These are phyloP conservation scores for Agrocybe chaxingu DNA, from an alignment of 768 basidiomycete genomes.

Conservation along the genomic window DNA sequence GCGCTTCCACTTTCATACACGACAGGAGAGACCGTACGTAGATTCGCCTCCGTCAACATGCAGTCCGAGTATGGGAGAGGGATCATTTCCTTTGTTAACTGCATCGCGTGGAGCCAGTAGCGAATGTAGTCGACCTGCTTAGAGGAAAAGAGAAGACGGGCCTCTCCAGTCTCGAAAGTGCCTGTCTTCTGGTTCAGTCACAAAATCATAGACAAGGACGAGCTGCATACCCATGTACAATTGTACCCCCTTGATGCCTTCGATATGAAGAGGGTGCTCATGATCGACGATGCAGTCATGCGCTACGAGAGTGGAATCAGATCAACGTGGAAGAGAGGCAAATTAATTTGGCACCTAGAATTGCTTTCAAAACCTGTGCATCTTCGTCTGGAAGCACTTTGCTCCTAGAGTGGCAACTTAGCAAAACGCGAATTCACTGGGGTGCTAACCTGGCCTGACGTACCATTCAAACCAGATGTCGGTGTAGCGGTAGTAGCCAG, in stretches of 20 bases:
- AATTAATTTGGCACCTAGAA: constrained; percentile 37
- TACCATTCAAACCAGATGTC: constrained; percentile 86
- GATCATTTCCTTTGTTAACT: constrained; percentile 58
- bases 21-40: constrained; percentile 57
- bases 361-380: constrained; percentile 60
- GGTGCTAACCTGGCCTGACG: neutral
- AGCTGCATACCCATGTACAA: constrained; percentile 59
- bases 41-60: constrained; percentile 56
- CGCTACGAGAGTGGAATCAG: constrained; percentile 27
- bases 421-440: neutral
- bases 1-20: constrained; percentile 51
- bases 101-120: constrained; percentile 79
- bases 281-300: constrained; percentile 68
- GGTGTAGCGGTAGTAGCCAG: constrained; percentile 80
- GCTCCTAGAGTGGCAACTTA: constrained; percentile 40
- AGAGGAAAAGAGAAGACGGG: constrained; percentile 78
- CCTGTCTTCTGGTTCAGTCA: constrained; percentile 31
- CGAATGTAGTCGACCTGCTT: constrained; percentile 82
- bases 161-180: constrained; percentile 68
- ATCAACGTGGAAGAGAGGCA: neutral
- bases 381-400: constrained; percentile 59
- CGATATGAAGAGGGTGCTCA: constrained; percentile 67
- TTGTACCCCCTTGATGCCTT: constrained; percentile 63
- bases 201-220: neutral
- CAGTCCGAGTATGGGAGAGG: constrained; percentile 79